phyloP scores from a whole-genome alignment of 345 rosid species.

The Acer saccharum region DNA sequence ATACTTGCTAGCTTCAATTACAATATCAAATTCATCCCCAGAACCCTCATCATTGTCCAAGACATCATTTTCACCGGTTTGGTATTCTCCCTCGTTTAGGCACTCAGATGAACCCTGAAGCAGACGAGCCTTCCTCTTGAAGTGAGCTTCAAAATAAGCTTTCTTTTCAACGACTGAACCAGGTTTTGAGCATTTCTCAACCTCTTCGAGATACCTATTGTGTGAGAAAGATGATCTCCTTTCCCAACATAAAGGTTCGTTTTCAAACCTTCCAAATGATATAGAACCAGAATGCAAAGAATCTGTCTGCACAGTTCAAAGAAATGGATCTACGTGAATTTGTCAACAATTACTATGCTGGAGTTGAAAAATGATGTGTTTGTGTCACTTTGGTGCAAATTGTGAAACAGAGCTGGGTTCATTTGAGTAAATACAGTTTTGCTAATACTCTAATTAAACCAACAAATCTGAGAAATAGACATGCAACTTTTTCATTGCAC shows the following conservation, averaged over 20 bases:
- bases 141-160: constrained; percentile 89
- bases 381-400: not conserved
- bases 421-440: too few species aligned
- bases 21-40: constrained; percentile 32
- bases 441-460: too few species aligned
- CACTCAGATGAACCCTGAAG: constrained; percentile 50
- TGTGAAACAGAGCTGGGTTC: not conserved
- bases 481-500: not conserved
- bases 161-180: constrained; percentile 83
- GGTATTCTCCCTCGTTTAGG: constrained; percentile 36
- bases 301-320: constrained; percentile 49
- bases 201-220: constrained; percentile 92
- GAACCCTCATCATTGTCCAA: constrained; percentile 24
- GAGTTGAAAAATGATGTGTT: not conserved
- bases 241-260: constrained; percentile 78
- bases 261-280: constrained; percentile 94
- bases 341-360: not conserved
- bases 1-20: constrained; percentile 28
- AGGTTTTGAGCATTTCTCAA: constrained; percentile 79
- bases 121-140: constrained; percentile 69
- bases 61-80: constrained; percentile 29
- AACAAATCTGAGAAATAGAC: not conserved
- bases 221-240: constrained; percentile 86
- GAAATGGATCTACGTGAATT: constrained; percentile 8
- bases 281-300: constrained; percentile 80